These are phyloP conservation scores for Corynespora cassiicola DNA, from an alignment of 2,329 filamentous ascomycete genomes.

Conservation along the genomic window DNA sequence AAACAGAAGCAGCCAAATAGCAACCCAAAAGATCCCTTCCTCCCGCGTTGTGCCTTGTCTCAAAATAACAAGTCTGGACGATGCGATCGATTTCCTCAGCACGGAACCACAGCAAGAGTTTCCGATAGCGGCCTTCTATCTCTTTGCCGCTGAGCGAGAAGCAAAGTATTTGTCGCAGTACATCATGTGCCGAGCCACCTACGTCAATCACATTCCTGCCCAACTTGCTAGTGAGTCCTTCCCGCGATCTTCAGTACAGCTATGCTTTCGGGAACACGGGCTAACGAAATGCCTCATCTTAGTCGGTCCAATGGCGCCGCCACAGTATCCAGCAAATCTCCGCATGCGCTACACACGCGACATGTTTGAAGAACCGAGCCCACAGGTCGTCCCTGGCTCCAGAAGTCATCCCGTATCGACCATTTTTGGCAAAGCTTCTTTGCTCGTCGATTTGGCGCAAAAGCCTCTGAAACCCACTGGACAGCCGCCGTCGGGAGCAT, in stretches of 20 bases:
- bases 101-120: background rate
- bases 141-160: background rate
- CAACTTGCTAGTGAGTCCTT: background rate
- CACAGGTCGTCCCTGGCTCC: background rate
- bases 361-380: conserved; percentile 1
- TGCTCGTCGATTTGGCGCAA: background rate
- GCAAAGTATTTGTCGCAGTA: conserved; percentile 1
- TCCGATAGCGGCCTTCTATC: background rate
- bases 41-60: background rate
- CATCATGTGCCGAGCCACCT: conserved; percentile 1
- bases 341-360: background rate
- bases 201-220: conserved; percentile 1
- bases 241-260: too few relatives aligned
- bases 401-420: background rate
- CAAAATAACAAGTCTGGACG: background rate
- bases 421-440: background rate
- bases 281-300: background rate
- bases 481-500: background rate
- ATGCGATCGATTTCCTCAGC: background rate
- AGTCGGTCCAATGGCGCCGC: background rate
- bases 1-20: background rate
- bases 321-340: background rate
- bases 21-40: background rate
- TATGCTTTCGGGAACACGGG: too few relatives aligned
- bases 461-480: background rate